Evolutionary conservation across 805 yeast genomes (phyloP), one percentile per base, ranked within the genome.

Genomic region (Kregervanrija delftensis): DNA sequence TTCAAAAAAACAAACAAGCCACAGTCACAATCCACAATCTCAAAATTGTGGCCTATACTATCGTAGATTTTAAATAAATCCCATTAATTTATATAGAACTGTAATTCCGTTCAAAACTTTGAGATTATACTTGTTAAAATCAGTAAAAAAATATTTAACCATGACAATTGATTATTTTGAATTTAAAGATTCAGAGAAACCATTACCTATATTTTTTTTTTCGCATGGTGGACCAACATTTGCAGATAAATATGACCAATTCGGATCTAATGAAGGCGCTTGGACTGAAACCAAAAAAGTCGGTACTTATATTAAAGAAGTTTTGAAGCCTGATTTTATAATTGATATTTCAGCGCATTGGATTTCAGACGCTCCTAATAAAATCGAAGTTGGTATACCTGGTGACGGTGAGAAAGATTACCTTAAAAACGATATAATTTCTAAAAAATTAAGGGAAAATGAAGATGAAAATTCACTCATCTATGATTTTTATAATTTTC

Each of bases 141-240:
- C 28, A 6, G 28, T 22, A 22, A 2, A 5, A 6, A 6, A 22
- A 22, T 22, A 22, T 6, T 22, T 22, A 22, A 2, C 8, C 8
- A 22, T 22, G 28, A 22, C 45, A 8, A 16, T 38, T n/a, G 41
- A 42, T 37, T 16, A 32, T 10, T 44, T 47, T 32, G 30, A 41
- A 35, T 49, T 51, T 35, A 42, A 42, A 12, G 34, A 44, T 14
- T 35, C 50, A 11, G 59, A 56, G n/a, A 28, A 54, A 48, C 48
- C 60, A 6, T 37, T 52, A 31, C 90, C 91, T 3, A 74, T 78
- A 0, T 81, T 64, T 57, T 85, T 83, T 60, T 58, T 83, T 37
- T 77, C 86, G 14, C 91, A 85, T 62, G 91, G 91, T 4, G 90
- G 89, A 1, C 91, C 91, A 3, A 78, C 83, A 2, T 82, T 85